Evolutionary conservation across 2,329 filamentous ascomycete genomes (phyloP).

Genomic region (Beauveria rudraprayagi): DNA sequence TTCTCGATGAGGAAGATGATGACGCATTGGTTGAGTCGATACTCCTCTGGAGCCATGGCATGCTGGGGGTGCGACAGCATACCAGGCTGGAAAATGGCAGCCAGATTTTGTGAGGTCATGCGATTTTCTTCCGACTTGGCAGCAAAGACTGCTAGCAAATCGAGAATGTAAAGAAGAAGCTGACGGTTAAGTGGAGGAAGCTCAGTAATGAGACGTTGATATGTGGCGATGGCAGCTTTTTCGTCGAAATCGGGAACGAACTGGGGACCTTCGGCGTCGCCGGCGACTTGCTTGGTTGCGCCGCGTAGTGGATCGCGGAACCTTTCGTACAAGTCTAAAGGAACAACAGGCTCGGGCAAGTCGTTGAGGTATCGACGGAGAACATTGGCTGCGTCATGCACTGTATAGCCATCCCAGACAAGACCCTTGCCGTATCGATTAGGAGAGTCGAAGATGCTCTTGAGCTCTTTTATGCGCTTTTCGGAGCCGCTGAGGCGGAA

Average conservation of each 20-base stretch:
- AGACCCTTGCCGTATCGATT: conserved; percentile 94
- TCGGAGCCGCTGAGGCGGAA: conserved; percentile 94
- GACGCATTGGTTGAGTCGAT: conserved; percentile 91
- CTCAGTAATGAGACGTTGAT: conserved; percentile 86
- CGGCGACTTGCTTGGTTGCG: conserved; percentile 63
- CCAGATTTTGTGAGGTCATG: conserved; percentile 91
- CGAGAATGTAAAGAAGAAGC: conserved; percentile 88
- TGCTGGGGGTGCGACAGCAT: conserved; percentile 90
- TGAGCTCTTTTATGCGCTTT: conserved; percentile 96
- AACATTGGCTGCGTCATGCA: conserved; percentile 96
- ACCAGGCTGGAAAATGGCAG: conserved; percentile 95
- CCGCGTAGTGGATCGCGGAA: conserved; percentile 77
- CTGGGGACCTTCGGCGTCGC: conserved; percentile 60
- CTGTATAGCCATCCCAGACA: conserved; percentile 95
- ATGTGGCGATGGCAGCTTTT: conserved; percentile 66
- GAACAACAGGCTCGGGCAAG: conserved; percentile 92
- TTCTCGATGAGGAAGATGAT: conserved; percentile 98
- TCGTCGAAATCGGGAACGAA: conserved; percentile 57
- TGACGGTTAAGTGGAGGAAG: conserved; percentile 89
- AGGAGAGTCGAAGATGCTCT: conserved; percentile 84
- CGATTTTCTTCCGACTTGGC: conserved; percentile 95
- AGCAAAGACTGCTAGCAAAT: conserved; percentile 91
- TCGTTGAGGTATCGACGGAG: conserved; percentile 92
- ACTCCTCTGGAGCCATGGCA: conserved; percentile 92
- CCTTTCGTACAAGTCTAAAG: conserved; percentile 82